Base-by-base conservation (phyloP, 2,329 filamentous ascomycete genomes). In the Alternaria incomplexa region DNA sequence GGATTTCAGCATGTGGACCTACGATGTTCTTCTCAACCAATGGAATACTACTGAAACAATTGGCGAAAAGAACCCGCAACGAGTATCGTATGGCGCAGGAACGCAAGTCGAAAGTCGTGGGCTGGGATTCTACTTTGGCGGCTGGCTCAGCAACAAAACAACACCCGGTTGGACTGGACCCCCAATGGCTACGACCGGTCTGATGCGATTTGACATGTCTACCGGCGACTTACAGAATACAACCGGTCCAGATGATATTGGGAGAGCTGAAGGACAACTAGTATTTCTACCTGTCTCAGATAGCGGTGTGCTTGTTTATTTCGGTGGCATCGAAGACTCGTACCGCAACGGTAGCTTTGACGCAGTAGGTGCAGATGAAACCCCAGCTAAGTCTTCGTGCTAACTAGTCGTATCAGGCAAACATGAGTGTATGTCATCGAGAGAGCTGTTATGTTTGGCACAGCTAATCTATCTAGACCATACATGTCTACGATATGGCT, bases 121-220 rank as follows among this genome's bases (percentile, higher is more conserved):
- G 11, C 80, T 86, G 61, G 88, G 85, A 2, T 91, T 86, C 70
- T 89, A 89, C 72, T 86, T 88, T 64, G 89, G 89, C 46, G 89
- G 89, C 44, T 90, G 86, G 84, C 79, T 87, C 61, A 88, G 84
- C 67, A 87, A 86, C 65, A 75, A 76, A 48, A 87, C 86, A 1
- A 80, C 83, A 2, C 79, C 83, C 0, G 82, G 81, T 9, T 90
- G 87, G 87, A 75, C 73, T 15, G 84, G 83, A 2, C 73, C 80
- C 8, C 80, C 82, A 2, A 71, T 84, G 30, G 85, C 85, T 12
- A 85, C 84, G 1, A 82, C 82, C 20, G 82, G 81, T n/a, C 71
- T 90, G 47, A 74, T 90, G 22, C 83, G 81, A 46, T 90, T 88
- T 72, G 82, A 85, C 66, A 87, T 89, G 82, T 83, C 84, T 56